Evolutionary conservation across 169 alveolate genomes (phyloP).

Genomic region (Cyclospora cayetanensis): DNA sequence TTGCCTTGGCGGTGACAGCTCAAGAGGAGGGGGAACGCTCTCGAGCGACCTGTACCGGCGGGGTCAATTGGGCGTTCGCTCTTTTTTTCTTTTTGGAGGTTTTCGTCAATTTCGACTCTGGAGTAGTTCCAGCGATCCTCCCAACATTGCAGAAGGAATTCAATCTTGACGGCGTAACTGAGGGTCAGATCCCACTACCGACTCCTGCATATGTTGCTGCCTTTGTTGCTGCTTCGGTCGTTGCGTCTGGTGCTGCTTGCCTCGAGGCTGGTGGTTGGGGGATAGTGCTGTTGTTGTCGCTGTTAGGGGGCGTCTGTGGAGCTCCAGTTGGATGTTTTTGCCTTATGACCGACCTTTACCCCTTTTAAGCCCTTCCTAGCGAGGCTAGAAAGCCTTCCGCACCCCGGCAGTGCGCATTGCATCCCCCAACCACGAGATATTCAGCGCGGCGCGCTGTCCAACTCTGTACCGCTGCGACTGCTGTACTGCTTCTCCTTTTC

Average conservation of each 20-base stretch:
- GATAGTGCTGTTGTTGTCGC: neutral
- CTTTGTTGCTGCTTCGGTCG: neutral
- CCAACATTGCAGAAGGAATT: neutral
- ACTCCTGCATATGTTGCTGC: neutral
- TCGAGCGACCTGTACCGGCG: neutral
- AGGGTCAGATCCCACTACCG: neutral
- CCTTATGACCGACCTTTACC: no score
- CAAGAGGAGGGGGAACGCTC: neutral
- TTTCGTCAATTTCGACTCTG: constrained; percentile 60
- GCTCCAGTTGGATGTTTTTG: no score
- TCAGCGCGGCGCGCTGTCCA: neutral
- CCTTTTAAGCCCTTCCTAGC: no score
- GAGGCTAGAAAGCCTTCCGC: no score
- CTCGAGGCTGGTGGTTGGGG: neutral
- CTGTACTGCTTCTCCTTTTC: no score
- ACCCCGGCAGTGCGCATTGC: no score
- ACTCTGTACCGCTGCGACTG: neutral
- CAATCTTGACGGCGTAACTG: constrained; percentile 29
- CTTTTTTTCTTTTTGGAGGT: neutral
- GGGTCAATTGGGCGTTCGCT: neutral
- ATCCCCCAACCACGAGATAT: no score
- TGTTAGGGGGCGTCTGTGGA: neutral
- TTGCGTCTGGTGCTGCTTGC: neutral
- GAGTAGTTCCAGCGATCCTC: constrained; percentile 58
- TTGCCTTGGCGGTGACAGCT: neutral